Conservation (phyloP, 1,284 basidiomycete genomes). For the Moesziomyces parantarcticus region DNA sequence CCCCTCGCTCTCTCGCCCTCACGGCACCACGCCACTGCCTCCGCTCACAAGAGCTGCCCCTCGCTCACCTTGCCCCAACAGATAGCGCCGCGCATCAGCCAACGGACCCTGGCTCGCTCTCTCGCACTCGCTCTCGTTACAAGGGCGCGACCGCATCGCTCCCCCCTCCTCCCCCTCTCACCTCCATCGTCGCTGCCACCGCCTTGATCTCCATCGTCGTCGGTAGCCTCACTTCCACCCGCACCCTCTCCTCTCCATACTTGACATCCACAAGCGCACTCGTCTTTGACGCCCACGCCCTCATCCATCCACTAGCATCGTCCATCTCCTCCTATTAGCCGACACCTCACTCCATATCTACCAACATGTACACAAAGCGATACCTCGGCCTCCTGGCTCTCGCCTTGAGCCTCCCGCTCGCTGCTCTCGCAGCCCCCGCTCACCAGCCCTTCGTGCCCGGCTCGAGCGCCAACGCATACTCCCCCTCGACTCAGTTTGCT, state of each 20-base stretch:
- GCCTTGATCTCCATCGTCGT: slow-evolving; percentile 4
- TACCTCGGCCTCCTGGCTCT: slow-evolving; percentile 51
- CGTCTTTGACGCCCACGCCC: neutral
- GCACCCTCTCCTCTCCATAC: slow-evolving; percentile 4
- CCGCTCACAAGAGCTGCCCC: too few relatives aligned
- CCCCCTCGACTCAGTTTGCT: slow-evolving; percentile 44
- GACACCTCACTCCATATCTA: neutral
- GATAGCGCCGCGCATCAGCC: neutral
- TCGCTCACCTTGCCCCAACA: neutral
- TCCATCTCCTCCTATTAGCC: neutral
- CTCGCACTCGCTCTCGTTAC: slow-evolving; percentile 9
- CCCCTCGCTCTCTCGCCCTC: neutral
- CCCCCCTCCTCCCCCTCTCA: slow-evolving; percentile 7
- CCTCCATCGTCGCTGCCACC: slow-evolving; percentile 21
- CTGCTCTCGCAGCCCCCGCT: slow-evolving; percentile 45
- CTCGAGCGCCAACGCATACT: slow-evolving; percentile 44
- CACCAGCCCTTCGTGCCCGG: slow-evolving; percentile 54
- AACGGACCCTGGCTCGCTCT: neutral
- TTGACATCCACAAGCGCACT: neutral
- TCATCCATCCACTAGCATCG: slow-evolving; percentile 1
- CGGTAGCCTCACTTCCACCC: slow-evolving; percentile 8
- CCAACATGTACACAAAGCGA: slow-evolving; percentile 48
- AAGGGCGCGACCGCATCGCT: neutral
- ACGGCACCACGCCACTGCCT: neutral
- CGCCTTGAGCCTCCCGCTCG: slow-evolving; percentile 46